These are phyloP conservation scores for Mimosa bimucronata DNA, from an alignment of 306 rosid species.

Conservation along the genomic window DNA sequence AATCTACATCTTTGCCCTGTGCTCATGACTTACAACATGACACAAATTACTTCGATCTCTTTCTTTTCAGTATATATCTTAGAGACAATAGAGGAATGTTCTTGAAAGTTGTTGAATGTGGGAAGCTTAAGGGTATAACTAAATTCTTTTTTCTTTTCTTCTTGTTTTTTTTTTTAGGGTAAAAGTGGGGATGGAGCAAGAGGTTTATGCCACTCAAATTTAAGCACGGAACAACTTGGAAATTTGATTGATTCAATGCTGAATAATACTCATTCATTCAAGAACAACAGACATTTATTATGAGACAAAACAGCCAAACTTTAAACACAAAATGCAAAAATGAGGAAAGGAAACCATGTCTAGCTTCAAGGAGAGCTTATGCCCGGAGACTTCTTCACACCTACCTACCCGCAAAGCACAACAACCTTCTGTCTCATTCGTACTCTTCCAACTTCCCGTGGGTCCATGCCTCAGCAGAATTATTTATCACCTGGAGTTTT, in stretches of 20 bases:
- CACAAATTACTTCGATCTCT: constrained; percentile 15
- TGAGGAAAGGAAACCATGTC: background rate
- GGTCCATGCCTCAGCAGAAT: background rate
- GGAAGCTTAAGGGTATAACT: background rate
- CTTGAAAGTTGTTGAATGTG: background rate
- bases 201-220: background rate
- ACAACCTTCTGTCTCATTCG: background rate
- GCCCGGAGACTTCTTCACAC: background rate
- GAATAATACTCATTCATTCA: background rate
- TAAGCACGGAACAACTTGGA: background rate
- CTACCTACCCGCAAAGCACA: background rate
- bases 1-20: background rate
- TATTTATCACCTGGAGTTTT: background rate
- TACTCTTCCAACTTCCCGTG: background rate
- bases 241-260: background rate
- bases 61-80: too few species aligned
- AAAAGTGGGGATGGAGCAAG: background rate
- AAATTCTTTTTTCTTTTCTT: background rate
- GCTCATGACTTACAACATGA: background rate
- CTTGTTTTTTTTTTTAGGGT: background rate
- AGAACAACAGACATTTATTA: background rate
- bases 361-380: background rate
- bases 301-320: background rate
- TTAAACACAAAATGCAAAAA: background rate
- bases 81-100: constrained; percentile 1